Percentiles rank a stretch among this genome's conserved stretches.
Conservation (phyloP, 2,329 filamentous ascomycete species). For the Colletotrichum destructivum region DNA sequence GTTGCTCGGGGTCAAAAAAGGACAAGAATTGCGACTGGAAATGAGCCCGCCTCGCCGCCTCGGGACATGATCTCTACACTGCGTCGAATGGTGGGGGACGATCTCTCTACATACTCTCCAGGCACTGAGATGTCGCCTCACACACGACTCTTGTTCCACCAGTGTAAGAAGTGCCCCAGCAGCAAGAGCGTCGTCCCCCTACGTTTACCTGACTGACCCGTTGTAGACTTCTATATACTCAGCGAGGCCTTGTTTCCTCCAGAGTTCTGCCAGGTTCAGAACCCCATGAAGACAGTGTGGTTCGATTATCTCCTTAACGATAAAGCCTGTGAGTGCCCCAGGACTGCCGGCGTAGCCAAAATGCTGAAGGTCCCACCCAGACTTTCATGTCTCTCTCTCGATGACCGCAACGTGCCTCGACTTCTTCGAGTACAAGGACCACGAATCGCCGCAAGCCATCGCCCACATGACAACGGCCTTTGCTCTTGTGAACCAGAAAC, state of each 20-base stretch:
- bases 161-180: background rate
- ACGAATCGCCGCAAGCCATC: constrained; percentile 2
- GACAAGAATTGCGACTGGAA: no score
- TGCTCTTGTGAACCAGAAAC: background rate
- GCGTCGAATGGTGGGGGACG: background rate
- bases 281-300: background rate
- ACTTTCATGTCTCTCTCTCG: constrained; percentile 5
- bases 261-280: constrained; percentile 2
- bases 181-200: rapidly evolving
- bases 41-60: no score
- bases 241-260: constrained; percentile 11
- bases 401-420: background rate
- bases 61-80: background rate
- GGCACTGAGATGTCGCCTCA: background rate
- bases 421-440: background rate
- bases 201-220: background rate
- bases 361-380: background rate
- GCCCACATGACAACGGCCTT: background rate
- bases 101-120: background rate
- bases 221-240: background rate
- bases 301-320: background rate
- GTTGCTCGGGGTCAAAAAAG: background rate
- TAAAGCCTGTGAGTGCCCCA: constrained; percentile 1
- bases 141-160: background rate
- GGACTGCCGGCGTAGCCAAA: background rate